Evolutionary conservation across 495 filamentous ascomycete genomes (phyloP).

Genomic region (Podospora pseudoanserina): DNA sequence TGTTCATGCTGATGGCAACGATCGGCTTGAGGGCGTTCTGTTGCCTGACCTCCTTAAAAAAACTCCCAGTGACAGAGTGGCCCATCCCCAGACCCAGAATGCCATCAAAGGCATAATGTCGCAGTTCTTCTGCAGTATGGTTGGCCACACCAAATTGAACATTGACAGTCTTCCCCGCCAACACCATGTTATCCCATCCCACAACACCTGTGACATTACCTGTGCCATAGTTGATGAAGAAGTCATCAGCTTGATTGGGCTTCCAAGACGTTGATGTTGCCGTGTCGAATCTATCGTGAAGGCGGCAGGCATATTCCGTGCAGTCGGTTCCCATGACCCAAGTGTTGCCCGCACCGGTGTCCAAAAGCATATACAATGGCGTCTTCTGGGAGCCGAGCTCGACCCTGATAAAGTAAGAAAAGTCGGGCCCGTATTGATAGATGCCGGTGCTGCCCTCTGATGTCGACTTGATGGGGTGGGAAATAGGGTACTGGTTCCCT

Average conservation of each 20-base stretch:
- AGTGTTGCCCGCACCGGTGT: conserved; percentile 72
- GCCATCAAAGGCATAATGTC: conserved; percentile 77
- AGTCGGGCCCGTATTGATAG: conserved; percentile 72
- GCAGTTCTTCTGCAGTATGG: conserved; percentile 63
- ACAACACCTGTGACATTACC: conserved; percentile 62
- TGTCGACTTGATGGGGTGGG: conserved; percentile 51
- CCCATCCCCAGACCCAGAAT: conserved; percentile 71
- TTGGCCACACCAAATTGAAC: conserved; percentile 68
- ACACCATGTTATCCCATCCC: conserved; percentile 58
- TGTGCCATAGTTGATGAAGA: conserved; percentile 65
- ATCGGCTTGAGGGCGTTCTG: conserved; percentile 62
- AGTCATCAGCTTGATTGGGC: conserved; percentile 41
- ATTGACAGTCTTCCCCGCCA: conserved; percentile 59
- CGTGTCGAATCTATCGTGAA: conserved; percentile 64
- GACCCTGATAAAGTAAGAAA: conserved; percentile 71
- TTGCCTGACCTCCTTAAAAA: conserved; percentile 59
- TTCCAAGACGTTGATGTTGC: conserved; percentile 56
- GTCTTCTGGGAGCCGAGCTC: conserved; percentile 61
- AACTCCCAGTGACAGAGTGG: conserved; percentile 49
- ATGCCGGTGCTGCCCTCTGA: conserved; percentile 58
- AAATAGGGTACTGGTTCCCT: conserved; percentile 54
- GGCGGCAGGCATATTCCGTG: conserved; percentile 54
- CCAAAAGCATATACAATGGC: conserved; percentile 68
- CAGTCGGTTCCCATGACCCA: conserved; percentile 75
- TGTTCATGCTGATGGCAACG: conserved; percentile 63